These are phyloP conservation scores for Penicillium expansum DNA, from an alignment of 2,329 filamentous ascomycete genomes.

Conservation along the genomic window DNA sequence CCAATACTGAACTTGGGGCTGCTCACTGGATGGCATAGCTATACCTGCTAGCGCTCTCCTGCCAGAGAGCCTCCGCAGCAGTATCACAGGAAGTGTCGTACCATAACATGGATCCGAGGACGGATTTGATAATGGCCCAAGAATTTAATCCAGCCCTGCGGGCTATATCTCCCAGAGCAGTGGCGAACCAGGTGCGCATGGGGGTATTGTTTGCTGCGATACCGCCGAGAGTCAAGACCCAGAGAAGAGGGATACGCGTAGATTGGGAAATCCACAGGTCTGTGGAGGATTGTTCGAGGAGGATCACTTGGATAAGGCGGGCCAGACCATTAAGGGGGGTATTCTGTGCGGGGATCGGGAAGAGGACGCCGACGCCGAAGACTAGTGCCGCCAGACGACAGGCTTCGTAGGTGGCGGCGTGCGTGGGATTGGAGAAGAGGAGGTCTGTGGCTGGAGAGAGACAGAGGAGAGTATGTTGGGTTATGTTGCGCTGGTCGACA, in stretches of 20 bases:
- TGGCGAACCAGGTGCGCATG: slow-evolving; percentile 36
- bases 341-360: slow-evolving; percentile 40
- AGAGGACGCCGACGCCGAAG: slow-evolving; percentile 40
- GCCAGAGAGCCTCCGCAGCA: slow-evolving; percentile 31
- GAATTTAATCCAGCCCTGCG: slow-evolving; percentile 19
- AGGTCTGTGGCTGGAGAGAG: slow-evolving; percentile 29
- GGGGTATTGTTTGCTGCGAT: slow-evolving; percentile 36
- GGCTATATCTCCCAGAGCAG: slow-evolving; percentile 23
- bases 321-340: slow-evolving; percentile 35
- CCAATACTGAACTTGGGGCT: background rate
- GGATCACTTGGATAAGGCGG: slow-evolving; percentile 23
- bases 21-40: background rate
- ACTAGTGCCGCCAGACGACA: slow-evolving; percentile 37
- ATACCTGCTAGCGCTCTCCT: slow-evolving; percentile 12
- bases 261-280: slow-evolving; percentile 28
- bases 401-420: slow-evolving; percentile 33
- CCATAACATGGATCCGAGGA: slow-evolving; percentile 34
- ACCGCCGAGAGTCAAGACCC: slow-evolving; percentile 39
- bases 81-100: slow-evolving; percentile 36
- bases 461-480: slow-evolving; percentile 37
- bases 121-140: slow-evolving; percentile 28
- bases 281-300: slow-evolving; percentile 23
- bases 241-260: slow-evolving; percentile 31
- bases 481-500: slow-evolving; percentile 40
- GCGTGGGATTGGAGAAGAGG: slow-evolving; percentile 18